These are phyloP conservation scores for Trametes hirsuta DNA, from an alignment of 1,284 basidiomycete species.

Conservation along the genomic window DNA sequence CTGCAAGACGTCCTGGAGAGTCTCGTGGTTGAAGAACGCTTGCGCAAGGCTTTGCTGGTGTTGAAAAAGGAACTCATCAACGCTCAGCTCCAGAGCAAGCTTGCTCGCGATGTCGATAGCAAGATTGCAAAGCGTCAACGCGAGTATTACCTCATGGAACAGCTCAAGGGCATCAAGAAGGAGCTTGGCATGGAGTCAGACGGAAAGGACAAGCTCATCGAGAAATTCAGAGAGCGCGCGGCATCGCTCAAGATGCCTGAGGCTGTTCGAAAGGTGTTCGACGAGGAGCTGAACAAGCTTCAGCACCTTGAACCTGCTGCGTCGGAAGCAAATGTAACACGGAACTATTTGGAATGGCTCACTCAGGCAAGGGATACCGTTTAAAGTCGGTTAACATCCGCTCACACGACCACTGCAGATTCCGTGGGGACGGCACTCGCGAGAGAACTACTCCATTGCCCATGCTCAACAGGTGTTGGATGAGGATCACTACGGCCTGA, in stretches of 20 bases:
- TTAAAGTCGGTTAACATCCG: not conserved
- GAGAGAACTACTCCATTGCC: conserved; percentile 90
- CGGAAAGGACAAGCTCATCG: conserved; percentile 96
- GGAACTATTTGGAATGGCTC: conserved; percentile 96
- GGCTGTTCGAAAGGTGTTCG: conserved; percentile 90
- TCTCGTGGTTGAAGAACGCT: conserved; percentile 84
- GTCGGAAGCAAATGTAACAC: conserved; percentile 94
- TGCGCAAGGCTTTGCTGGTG: conserved; percentile 90
- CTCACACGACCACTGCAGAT: conserved; percentile 50
- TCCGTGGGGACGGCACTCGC: conserved; percentile 95
- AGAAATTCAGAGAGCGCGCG: conserved; percentile 95
- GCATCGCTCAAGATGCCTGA: conserved; percentile 92
- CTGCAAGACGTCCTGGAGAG: conserved; percentile 94
- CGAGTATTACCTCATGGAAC: conserved; percentile 99
- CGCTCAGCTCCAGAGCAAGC: conserved; percentile 94
- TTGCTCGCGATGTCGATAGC: conserved; percentile 91
- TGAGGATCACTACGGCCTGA: conserved; percentile 96
- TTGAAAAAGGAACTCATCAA: conserved; percentile 99
- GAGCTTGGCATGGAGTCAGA: conserved; percentile 97
- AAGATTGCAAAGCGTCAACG: conserved; percentile 98
- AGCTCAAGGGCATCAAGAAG: conserved; percentile 99
- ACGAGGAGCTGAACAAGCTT: conserved; percentile 95
- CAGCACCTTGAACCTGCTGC: conserved; percentile 91
- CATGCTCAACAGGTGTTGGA: conserved; percentile 89
- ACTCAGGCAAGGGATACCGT: conserved; percentile 63